Base-by-base conservation (phyloP, 768 basidiomycete genomes). In the Nevesoporus exiguus region DNA sequence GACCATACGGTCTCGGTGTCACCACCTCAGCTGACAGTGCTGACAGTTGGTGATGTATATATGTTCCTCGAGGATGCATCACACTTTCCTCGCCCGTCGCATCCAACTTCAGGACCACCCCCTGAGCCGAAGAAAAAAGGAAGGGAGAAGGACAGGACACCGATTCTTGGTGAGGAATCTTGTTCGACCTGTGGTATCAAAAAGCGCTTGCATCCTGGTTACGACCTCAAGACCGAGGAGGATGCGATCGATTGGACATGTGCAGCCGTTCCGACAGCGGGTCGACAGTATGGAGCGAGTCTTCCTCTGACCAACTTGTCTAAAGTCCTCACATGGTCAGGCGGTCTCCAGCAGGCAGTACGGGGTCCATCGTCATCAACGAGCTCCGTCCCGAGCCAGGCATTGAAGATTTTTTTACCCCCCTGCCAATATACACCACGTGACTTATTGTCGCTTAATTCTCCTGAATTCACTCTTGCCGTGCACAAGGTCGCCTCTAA, bases 11-110 rank as follows among this genome's bases (percentile, higher is more conserved):
- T 52, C 8, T 57, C 65, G 2, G 43, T 63, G 21, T 53, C 68
- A 30, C 56, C 60, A 3, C 47, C 39, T 19, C 67, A 51, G 29
- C 52, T 40, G 33, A 62, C 70, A 21, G 47, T 58, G 9, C 64
- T 78, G 19, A 73, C 71, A 6, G 67, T 71, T 3, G 75, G 70
- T 9, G 78, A 79, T 37, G 72, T 80, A 8, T 78, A 73, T 55
- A 69, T 61, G 34, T 80, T 76, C 72, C 65, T 80, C 19, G 75
- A 76, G 54, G 76, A 76, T 19, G 63, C 72, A 59, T 69, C 70
- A 15, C 66, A 66, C 30, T 77, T 76, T 57, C 68, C 71, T 21
- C 73, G 77, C 40, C 61, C 64, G 5, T 57, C 55, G 36, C 51
- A 58, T 47, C 41, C 56, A 49, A 43, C 54, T 44, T n/a, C 46